Percentiles rank a stretch among this genome's conserved stretches.
phyloP scores from a whole-genome alignment of 2,329 filamentous ascomycete species.

The Xylariaceae sp. region DNA sequence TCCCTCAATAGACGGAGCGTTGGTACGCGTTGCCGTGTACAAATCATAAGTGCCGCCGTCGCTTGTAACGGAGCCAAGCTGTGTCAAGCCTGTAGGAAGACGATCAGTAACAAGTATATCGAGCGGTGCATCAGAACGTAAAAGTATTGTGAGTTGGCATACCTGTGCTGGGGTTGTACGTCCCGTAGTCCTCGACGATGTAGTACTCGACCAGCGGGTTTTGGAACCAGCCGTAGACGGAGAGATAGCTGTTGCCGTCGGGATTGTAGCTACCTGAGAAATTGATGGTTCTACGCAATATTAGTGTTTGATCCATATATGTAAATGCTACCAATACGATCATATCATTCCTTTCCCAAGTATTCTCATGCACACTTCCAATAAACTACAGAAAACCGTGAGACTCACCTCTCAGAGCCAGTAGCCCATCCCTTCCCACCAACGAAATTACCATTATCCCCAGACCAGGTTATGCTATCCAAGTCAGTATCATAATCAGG shows the following conservation, averaged over 20 bases:
- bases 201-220: slow-evolving; percentile 36
- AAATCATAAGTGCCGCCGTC: slow-evolving; percentile 34
- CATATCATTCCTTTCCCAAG: too few species aligned
- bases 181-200: slow-evolving; percentile 41
- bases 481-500: slow-evolving; percentile 34
- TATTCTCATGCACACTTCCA: background rate
- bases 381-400: background rate
- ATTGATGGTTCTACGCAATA: slow-evolving; percentile 5
- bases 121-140: too few species aligned
- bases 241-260: slow-evolving; percentile 20
- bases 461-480: slow-evolving; percentile 41
- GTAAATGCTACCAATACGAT: too few species aligned
- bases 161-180: slow-evolving; percentile 35
- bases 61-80: slow-evolving; percentile 29
- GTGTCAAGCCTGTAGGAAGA: slow-evolving; percentile 21
- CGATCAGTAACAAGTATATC: too few species aligned
- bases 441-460: slow-evolving; percentile 40
- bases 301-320: background rate
- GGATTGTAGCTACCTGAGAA: slow-evolving; percentile 15
- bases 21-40: slow-evolving; percentile 30
- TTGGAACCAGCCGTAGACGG: slow-evolving; percentile 36
- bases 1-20: slow-evolving; percentile 41
- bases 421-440: slow-evolving; percentile 47
- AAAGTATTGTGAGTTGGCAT: background rate
- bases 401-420: slow-evolving; percentile 7